phyloP scores from a whole-genome alignment of 2,329 filamentous ascomycete species.

The Sclerotinia minor region DNA sequence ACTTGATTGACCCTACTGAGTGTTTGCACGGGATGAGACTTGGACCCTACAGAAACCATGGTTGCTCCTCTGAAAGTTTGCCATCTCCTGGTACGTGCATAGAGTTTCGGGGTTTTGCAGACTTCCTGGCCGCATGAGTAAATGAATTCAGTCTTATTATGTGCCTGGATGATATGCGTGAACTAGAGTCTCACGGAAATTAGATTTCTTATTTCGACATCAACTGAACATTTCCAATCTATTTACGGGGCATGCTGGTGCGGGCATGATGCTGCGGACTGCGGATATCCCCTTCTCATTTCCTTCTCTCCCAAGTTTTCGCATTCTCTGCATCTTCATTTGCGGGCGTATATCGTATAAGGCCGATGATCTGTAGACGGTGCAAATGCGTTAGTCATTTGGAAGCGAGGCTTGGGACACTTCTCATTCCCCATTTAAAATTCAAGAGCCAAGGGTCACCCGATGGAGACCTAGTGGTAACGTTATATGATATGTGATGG shows the following conservation, averaged over 20 bases:
- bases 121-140: not conserved
- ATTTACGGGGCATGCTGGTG: not conserved
- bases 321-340: not conserved
- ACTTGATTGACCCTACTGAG: too few species aligned
- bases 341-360: not conserved
- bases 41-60: too few species aligned
- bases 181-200: constrained; percentile 1
- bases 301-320: constrained; percentile 1
- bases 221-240: not conserved
- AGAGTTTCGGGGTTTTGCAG: too few species aligned
- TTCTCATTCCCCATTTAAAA: not conserved
- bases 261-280: not conserved
- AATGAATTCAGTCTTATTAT: not conserved
- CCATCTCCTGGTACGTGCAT: too few species aligned
- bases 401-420: not conserved
- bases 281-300: not conserved
- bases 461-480: not conserved
- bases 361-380: not conserved
- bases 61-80: too few species aligned
- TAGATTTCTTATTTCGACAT: not conserved
- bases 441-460: not conserved
- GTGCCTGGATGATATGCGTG: not conserved
- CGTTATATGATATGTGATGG: not conserved
- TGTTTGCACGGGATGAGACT: too few species aligned
- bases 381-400: not conserved